Percentiles rank a stretch among this genome's conserved stretches.
Evolutionary conservation across 78 protist species (phyloP).

Genomic region (Tieghemostelium lacteum): DNA sequence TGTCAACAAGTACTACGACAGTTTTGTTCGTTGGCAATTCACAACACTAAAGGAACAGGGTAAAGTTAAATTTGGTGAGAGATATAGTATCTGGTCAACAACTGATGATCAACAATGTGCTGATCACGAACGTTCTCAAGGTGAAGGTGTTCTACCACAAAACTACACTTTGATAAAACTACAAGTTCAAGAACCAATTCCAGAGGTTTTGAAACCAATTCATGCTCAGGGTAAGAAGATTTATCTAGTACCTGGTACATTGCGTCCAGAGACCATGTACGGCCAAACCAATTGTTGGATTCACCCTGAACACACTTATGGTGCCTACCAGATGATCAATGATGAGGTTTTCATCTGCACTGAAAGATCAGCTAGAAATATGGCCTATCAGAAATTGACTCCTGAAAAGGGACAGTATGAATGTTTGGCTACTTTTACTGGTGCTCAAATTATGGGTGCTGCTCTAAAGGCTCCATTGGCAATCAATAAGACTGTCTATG

Average conservation of each 20-base stretch:
- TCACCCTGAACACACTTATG: slow-evolving; percentile 95
- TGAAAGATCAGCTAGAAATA: slow-evolving; percentile 91
- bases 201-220: slow-evolving; percentile 62
- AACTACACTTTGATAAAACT: slow-evolving; percentile 98
- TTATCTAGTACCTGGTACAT: slow-evolving; percentile 98
- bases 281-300: slow-evolving; percentile 99
- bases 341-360: slow-evolving; percentile 89
- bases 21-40: slow-evolving; percentile 99
- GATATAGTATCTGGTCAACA: slow-evolving; percentile 95
- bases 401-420: slow-evolving; percentile 75
- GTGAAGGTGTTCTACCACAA: slow-evolving; percentile 98
- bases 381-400: slow-evolving; percentile 93
- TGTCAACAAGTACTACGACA: slow-evolving; percentile 99
- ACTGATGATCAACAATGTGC: slow-evolving; percentile 98
- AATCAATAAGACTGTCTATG: slow-evolving; percentile 85
- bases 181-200: slow-evolving; percentile 85
- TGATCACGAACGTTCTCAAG: slow-evolving; percentile 99
- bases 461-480: slow-evolving; percentile 93
- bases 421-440: slow-evolving; percentile 79
- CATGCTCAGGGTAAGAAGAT: slow-evolving; percentile 68
- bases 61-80: slow-evolving; percentile 88
- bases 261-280: slow-evolving; percentile 99
- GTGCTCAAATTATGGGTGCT: slow-evolving; percentile 93
- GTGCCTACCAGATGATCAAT: slow-evolving; percentile 88
- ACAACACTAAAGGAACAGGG: slow-evolving; percentile 70